Base-by-base conservation (phyloP, 2,329 filamentous ascomycete genomes). In the Seiridium cupressi region DNA sequence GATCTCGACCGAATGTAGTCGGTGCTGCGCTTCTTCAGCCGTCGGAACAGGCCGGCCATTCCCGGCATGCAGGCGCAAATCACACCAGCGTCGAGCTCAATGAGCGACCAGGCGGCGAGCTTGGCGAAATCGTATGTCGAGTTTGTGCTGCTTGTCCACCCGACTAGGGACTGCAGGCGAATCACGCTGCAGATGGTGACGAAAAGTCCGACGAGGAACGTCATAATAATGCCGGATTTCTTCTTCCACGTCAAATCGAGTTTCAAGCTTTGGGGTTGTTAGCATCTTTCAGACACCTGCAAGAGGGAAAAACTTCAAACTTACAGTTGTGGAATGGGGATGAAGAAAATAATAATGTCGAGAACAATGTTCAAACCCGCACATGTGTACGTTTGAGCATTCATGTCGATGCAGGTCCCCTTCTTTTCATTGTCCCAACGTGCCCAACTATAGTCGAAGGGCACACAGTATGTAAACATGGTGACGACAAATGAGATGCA, bases 171-270 rank as follows among this genome's bases (percentile, higher is more conserved):
- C n/a, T 46, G 40, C 13, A 61, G 57, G 8, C 60, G 60, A 34
- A 61, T 59, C 51, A 61, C 53, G 26, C 60, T 61, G 51, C 56
- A 59, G 26, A 59, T 59, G 44, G 60, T 61, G 34, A 61, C 60
- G 36, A 61, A 44, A 69, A 72, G 48, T 35, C 61, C n/a, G 72
- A 75, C 54, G 65, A 59, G 3, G 67, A 70, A 35, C 65, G 63
- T 10, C 68, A 71, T 6, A 63, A 65, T 13, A 67, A 70, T 56
- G 56, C 58, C 38, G 44, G 58, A 2, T 49, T 61, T 61, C 57
- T 59, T 61, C 53, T 60, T 61, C 57, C 38, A 35, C 8, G 18
- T 48, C 18, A 61, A 32, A 42, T 61, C 57, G 34, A 61, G 60
- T 31, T 60, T 56, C 10, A 54, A 18, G 5, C 64, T 65, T 51